Percentiles rank a stretch among this genome's conserved stretches.
These are phyloP conservation scores for Debaryomyces fabryi DNA, from an alignment of 1,139 yeast species.

Conservation along the genomic window DNA sequence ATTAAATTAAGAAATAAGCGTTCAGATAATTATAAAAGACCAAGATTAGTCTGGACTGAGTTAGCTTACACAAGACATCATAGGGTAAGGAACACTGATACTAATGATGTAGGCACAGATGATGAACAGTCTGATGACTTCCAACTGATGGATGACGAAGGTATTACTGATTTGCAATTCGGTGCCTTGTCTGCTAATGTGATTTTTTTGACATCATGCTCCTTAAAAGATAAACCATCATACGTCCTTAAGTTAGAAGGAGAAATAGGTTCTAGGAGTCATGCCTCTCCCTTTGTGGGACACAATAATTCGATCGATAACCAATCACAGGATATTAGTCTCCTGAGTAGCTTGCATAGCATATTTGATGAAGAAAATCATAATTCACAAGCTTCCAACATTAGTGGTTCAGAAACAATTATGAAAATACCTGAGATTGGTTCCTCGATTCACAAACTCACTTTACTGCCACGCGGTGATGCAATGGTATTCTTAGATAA, in stretches of 20 bases:
- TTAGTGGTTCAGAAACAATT: constrained; percentile 36
- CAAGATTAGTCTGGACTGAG: constrained; percentile 60
- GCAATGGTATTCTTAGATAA: constrained; percentile 79
- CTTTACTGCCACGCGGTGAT: constrained; percentile 84
- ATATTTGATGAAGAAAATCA: constrained; percentile 19
- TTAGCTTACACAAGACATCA: constrained; percentile 20
- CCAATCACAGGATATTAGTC: background rate
- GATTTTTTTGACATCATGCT: constrained; percentile 40
- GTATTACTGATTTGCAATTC: constrained; percentile 81
- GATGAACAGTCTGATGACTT: constrained; percentile 26
- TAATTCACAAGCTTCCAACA: constrained; percentile 21
- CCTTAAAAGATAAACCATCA: constrained; percentile 42
- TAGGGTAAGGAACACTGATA: constrained; percentile 18
- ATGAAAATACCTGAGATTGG: constrained; percentile 79
- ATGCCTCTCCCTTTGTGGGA: background rate
- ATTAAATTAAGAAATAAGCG: constrained; percentile 59
- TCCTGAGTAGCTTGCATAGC: constrained; percentile 21
- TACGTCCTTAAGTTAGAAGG: constrained; percentile 41
- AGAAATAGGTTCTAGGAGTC: constrained; percentile 29
- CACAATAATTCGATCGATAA: background rate
- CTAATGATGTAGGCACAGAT: constrained; percentile 23
- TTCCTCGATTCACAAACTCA: constrained; percentile 68
- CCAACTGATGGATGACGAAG: constrained; percentile 72
- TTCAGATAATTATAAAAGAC: constrained; percentile 47
- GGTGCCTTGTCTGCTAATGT: constrained; percentile 40